These are phyloP conservation scores for Deinandra increscens DNA, from an alignment of 129 eudicot genomes.

Conservation along the genomic window DNA sequence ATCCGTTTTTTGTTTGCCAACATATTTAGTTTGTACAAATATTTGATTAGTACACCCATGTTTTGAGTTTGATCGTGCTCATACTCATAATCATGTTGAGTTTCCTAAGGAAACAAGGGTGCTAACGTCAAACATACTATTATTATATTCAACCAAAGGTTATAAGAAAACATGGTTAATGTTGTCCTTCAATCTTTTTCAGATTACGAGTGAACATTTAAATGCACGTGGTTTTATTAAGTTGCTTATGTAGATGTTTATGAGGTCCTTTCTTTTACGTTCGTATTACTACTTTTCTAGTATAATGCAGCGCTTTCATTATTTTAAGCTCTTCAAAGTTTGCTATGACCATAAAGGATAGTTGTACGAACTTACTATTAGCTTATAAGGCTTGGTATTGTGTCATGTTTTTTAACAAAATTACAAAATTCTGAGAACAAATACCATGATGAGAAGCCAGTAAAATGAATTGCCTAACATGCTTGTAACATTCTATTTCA, in stretches of 20 bases:
- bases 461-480: not conserved
- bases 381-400: constrained; percentile 1
- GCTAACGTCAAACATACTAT: not conserved
- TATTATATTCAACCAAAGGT: no score
- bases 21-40: not conserved
- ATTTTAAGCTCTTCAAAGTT: constrained; percentile 3
- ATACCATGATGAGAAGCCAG: constrained; percentile 18
- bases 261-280: not conserved
- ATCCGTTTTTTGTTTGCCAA: not conserved
- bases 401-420: not conserved
- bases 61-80: not conserved
- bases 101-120: not conserved
- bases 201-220: not conserved
- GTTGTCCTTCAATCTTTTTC: not conserved
- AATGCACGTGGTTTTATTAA: not conserved
- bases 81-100: not conserved
- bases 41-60: not conserved
- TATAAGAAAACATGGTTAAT: not conserved
- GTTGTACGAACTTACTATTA: not conserved
- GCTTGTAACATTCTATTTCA: not conserved
- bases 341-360: constrained; percentile 5
- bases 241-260: not conserved
- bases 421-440: not conserved
- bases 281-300: not conserved
- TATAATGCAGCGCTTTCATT: constrained; percentile 13